These are phyloP conservation scores for Pseudogymnoascus sp. DNA, from an alignment of 2,329 filamentous ascomycete genomes.

Conservation along the genomic window DNA sequence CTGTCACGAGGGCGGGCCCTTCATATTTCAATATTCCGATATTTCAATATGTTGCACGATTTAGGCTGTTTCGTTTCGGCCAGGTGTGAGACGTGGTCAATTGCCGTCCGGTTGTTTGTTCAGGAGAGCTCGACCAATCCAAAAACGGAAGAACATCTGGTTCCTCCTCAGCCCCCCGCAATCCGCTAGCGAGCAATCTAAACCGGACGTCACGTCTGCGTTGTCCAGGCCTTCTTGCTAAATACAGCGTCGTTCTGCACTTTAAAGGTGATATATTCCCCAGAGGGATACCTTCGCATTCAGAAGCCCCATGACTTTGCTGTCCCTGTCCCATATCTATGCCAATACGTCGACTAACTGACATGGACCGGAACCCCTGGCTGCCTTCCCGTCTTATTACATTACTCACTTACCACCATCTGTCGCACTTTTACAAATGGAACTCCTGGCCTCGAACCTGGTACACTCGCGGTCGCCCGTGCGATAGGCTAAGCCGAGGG, in stretches of 20 bases:
- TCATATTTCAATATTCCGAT: slow-evolving; percentile 2
- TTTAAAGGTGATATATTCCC: slow-evolving; percentile 7
- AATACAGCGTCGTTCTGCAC: slow-evolving; percentile 1
- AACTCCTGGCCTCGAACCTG: not conserved
- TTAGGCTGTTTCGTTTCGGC: slow-evolving; percentile 1
- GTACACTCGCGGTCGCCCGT: not conserved
- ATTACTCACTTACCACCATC: not conserved
- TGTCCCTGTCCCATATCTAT: not conserved
- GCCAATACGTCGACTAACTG: not conserved
- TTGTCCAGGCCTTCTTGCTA: not conserved
- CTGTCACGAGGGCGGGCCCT: not conserved
- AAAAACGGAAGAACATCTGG: not conserved
- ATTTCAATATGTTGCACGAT: slow-evolving; percentile 1
- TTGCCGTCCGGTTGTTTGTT: slow-evolving; percentile 1
- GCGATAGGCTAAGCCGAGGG: not conserved
- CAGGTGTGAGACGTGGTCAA: not conserved
- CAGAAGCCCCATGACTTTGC: not conserved
- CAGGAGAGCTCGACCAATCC: not conserved
- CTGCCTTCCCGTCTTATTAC: not conserved
- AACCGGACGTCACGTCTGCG: not conserved
- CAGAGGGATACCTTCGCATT: not conserved
- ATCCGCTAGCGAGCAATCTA: slow-evolving; percentile 7
- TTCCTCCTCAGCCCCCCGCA: not conserved
- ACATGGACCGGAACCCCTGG: not conserved
- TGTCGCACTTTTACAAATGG: not conserved